Evolutionary conservation across 2,329 filamentous ascomycete species (phyloP), one percentile per base, ranked within the genome.

Genomic region (Sclerotinia minor): DNA sequence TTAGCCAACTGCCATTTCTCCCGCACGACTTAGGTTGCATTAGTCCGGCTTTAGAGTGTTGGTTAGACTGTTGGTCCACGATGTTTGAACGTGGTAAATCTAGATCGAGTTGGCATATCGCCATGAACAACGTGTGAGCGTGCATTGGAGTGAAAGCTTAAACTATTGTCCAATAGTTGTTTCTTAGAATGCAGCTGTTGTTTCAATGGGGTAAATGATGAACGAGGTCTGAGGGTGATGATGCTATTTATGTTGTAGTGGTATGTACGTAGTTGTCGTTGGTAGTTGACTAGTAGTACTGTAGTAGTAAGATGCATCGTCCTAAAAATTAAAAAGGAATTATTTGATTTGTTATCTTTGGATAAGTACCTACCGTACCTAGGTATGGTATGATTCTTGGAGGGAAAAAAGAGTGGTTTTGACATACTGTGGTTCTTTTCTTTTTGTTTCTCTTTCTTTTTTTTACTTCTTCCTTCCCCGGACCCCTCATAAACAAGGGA

Each of bases 61-160:
- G 4, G 19, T 55, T 55, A 44, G 47, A n/a, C 50, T 49, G 44
- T 45, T 53, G 35, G 49, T n/a, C 65, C 47, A 67, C 65, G 65
- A 60, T 50, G 26, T 26, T 24, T 61, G 47, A 67, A 67, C 65
- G 65, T 67, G 65, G 65, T 32, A 52, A 67, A 67, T 67, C 55
- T 61, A 67, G 65, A 61, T 67, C 49, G 11, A 45, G 52, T 47
- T 65, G 21, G 44, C 59, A 8, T 24, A 24, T 58, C 44, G 47
- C 35, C 19, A 29, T 52, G 29, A 59, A 49, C 26, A 58, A 47
- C 41, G 64, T 65, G 64, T 57, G 53, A 49, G 64, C 17, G 4
- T 65, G 53, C 53, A 47, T 65, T 57, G 24, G 19, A 32, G 19
- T 21, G 52, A 50, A 47, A 47, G 53, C 29, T 65, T 64, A 64